Base-by-base conservation (phyloP, 345 rosid genomes). In the Iberis pinnata region DNA sequence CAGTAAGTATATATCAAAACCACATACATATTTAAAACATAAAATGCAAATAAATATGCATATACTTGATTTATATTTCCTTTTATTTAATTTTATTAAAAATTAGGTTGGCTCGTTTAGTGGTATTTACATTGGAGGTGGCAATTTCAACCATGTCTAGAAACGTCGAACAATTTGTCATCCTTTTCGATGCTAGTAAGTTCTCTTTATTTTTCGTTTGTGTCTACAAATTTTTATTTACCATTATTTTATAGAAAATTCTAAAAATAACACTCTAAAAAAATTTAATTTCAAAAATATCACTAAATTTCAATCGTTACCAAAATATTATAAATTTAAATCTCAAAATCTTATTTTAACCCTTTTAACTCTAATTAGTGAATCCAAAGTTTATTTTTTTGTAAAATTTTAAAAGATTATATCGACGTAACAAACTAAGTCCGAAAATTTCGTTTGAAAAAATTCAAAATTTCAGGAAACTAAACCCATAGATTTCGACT, bases 161-260 rank as follows among this genome's bases (percentile, higher is more conserved):
- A 61, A 83, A 76, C 74, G 74, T 65, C 18, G 85, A 85, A 25
- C 94, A 93, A 43, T 70, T 93, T 53, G 94, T 80, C 48, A 73
- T 93, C 60, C 97, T 93, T 60, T 81, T 93, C 62, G 99, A 93
- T 46, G 97, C 92, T 44, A 88, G 99, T 92, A 74, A 80, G 98
- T 49, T 49, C 40, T 49, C 33, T 56, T 39, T 17, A 4, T 20
- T 3, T 47, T 0, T n/a, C n/a, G n/a, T n/a, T n/a, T n/a, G n/a
- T n/a, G n/a, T n/a, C n/a, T n/a, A n/a, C n/a, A n/a, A n/a, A n/a
- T 31, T 9, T 56, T 22, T 31, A 9, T 12, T 51, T n/a, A n/a
- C n/a, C n/a, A n/a, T n/a, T n/a, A n/a, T n/a, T n/a, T n/a, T n/a
- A n/a, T n/a, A n/a, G n/a, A n/a, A n/a, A n/a, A n/a, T n/a, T n/a